Conservation (phyloP, 2,329 filamentous ascomycete species). For the Talaromyces sp. region DNA sequence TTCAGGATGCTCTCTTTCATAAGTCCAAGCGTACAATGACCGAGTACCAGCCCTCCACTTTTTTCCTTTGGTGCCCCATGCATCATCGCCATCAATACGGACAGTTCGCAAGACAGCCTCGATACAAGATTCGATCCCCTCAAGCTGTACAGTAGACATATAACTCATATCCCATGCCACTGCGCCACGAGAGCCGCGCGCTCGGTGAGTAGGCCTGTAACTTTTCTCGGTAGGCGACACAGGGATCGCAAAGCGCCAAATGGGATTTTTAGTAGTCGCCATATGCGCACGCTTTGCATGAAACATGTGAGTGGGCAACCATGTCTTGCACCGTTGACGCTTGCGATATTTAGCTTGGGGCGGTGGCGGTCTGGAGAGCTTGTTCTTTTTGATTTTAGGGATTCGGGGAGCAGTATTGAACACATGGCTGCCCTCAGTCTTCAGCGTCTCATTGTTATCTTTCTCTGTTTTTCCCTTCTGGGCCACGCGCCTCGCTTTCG, state of each 20-base stretch:
- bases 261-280: conserved; percentile 73
- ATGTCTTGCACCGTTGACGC: conserved; percentile 84
- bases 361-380: conserved; percentile 64
- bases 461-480: conserved; percentile 50
- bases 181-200: conserved; percentile 72
- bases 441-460: conserved; percentile 23
- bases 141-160: conserved; percentile 79
- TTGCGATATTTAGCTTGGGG: conserved; percentile 76
- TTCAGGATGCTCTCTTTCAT: conserved; percentile 56
- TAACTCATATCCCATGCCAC: conserved; percentile 95
- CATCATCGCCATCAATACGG: conserved; percentile 60
- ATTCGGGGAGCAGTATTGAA: conserved; percentile 44
- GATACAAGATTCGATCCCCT: conserved; percentile 67
- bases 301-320: conserved; percentile 93
- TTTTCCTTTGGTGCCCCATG: conserved; percentile 65
- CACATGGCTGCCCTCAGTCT: conserved; percentile 31
- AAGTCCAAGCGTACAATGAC: conserved; percentile 60
- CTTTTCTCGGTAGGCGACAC: conserved; percentile 86
- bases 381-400: conserved; percentile 71
- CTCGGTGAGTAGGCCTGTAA: conserved; percentile 83
- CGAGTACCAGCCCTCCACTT: conserved; percentile 72
- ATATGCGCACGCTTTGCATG: conserved; percentile 91
- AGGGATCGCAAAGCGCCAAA: conserved; percentile 91
- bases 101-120: conserved; percentile 67
- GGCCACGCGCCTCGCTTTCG: conserved; percentile 42